Evolutionary conservation across 169 alveolate species (phyloP).

Genomic region (Plasmodium gonderi): DNA sequence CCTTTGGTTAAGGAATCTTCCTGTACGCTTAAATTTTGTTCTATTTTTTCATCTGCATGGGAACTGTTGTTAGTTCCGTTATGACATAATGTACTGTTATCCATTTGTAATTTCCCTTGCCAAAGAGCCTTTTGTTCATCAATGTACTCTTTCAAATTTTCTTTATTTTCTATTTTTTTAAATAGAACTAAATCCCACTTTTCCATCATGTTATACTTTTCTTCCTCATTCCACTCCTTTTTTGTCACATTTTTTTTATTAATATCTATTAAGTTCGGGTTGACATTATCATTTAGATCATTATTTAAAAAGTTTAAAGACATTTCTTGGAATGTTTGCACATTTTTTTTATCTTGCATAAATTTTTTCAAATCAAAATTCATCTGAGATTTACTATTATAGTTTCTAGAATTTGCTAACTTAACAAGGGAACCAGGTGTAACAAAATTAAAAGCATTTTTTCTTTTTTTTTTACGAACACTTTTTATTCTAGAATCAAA

Average conservation of each 20-base stretch:
- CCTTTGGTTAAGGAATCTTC: neutral
- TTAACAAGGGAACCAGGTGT: conserved; percentile 59
- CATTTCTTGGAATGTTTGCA: conserved; percentile 48
- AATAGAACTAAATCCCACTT: conserved; percentile 56
- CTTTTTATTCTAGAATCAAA: conserved; percentile 66
- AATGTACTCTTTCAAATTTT: conserved; percentile 48
- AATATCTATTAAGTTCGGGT: conserved; percentile 50
- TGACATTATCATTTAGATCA: conserved; percentile 7
- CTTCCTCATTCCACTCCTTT: conserved; percentile 52
- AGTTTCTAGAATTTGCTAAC: conserved; percentile 6
- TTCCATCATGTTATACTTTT: conserved; percentile 50
- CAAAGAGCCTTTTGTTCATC: conserved; percentile 13
- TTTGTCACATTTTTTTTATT: neutral
- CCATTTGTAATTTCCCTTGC: conserved; percentile 11
- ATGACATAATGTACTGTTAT: neutral
- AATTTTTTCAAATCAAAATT: conserved; percentile 63
- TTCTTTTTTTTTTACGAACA: conserved; percentile 31
- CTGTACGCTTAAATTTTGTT: too few relatives aligned
- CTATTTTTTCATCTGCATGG: too few relatives aligned
- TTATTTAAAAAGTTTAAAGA: conserved; percentile 56
- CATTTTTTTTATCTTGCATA: conserved; percentile 58
- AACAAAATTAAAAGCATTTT: conserved; percentile 61
- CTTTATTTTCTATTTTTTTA: conserved; percentile 38
- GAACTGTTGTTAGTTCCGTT: neutral
- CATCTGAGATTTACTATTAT: conserved; percentile 2